Evolutionary conservation across 768 basidiomycete genomes (phyloP), one percentile per base, ranked within the genome.

Genomic region (Leccinellum luteum): DNA sequence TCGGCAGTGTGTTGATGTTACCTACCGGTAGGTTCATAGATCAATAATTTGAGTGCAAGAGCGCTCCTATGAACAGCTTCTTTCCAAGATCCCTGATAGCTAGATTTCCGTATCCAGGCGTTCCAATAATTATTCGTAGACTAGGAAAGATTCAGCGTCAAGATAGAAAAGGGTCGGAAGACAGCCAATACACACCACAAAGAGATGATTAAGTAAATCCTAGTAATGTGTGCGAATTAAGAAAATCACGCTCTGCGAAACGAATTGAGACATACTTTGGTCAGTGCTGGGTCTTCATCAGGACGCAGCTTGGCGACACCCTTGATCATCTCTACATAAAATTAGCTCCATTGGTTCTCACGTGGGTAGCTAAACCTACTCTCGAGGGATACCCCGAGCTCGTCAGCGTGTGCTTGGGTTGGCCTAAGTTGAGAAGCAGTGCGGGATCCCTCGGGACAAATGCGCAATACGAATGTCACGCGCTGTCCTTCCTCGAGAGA

Each of bases 51-150:
- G 60, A 98, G 78, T 1, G 94, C 92, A n/a, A 98, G 79, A 1
- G 94, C 96, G 56, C 92, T 94, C 23, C 95, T 84, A 66, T 93
- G 85, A 6, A 98, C 94, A 2, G 90, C 87, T 71, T 99, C 97
- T 64, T 95, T 89, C 97, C 97, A 99, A 15, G 92, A 84, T 0
- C 96, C 97, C 14, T 81, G 81, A 72, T 99, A 99, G 0, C 89
- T 93, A 32, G 90, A 92, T 62, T 84, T 82, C n/a, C 84, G 79
- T 64, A 97, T 87, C 95, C 95, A 98, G 21, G 83, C 75, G 60
- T 85, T 85, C 94, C 94, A 98, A 70, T 90, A 97, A 25, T 73
- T 73, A 60, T 86, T 86, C 4, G 95, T 97, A 5, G 84, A 81
- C 83, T 79, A 75, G 13, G 53, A 55, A 32, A 23, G 50, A 19